phyloP scores from a whole-genome alignment of 176 grass and related monocot species.

The Musa beccarii region DNA sequence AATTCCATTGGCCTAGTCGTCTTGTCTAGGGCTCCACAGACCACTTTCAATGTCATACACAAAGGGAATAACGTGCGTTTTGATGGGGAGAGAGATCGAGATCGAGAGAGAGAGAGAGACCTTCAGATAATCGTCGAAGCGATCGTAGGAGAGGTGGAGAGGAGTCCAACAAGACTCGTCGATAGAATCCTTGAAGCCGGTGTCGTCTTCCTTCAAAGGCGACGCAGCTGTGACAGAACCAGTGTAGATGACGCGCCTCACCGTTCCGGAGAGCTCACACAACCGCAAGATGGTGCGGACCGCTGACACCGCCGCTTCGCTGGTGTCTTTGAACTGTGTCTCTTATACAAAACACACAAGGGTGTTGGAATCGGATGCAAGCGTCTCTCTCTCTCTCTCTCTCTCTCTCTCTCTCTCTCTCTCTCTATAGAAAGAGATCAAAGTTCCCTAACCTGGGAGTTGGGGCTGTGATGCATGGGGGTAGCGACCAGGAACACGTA shows the following conservation, averaged over 20 bases:
- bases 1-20: no score
- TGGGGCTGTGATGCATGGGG: no score
- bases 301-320: slow-evolving; percentile 34
- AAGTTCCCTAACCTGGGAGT: no score
- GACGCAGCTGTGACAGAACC: slow-evolving; percentile 44
- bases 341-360: slow-evolving; percentile 7
- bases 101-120: no score
- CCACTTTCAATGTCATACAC: no score
- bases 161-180: slow-evolving; percentile 59
- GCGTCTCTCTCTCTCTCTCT: no score
- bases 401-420: not conserved
- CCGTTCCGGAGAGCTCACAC: slow-evolving; percentile 43
- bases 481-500: no score
- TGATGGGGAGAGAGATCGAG: no score
- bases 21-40: no score
- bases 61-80: no score
- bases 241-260: slow-evolving; percentile 58
- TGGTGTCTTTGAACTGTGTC: slow-evolving; percentile 43
- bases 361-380: no score
- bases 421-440: slow-evolving; percentile 5
- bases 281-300: slow-evolving; percentile 38
- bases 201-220: slow-evolving; percentile 36
- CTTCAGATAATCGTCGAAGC: not conserved
- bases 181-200: slow-evolving; percentile 18
- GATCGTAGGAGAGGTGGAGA: slow-evolving; percentile 32